Percentiles rank a stretch among this genome's conserved stretches.
These are phyloP conservation scores for Neopestalotiopsis sp. DNA, from an alignment of 2,329 filamentous ascomycete genomes.

Conservation along the genomic window DNA sequence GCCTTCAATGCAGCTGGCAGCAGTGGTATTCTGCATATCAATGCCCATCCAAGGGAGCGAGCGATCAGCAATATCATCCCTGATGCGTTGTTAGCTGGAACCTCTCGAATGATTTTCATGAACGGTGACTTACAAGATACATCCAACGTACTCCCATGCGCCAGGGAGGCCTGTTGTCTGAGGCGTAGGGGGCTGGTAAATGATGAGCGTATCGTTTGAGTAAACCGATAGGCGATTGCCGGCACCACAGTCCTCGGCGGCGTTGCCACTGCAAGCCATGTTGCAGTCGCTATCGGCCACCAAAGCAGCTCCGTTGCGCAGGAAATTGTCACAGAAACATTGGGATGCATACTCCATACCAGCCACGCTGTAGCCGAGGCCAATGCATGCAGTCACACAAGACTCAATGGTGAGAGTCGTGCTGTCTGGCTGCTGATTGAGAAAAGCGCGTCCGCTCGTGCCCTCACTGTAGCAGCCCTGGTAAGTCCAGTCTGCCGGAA, in stretches of 20 bases:
- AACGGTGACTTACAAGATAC: conserved; percentile 23
- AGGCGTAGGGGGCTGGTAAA: conserved; percentile 24
- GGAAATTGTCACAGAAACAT: conserved; percentile 34
- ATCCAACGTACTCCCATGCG: conserved; percentile 28
- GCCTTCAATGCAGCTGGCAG: conserved; percentile 43
- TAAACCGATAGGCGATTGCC: conserved; percentile 29
- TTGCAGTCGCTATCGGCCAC: conserved; percentile 27
- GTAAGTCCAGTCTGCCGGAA: conserved; percentile 27
- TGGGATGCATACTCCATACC: conserved; percentile 40
- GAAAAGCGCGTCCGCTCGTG: conserved; percentile 23
- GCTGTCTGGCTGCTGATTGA: conserved; percentile 27
- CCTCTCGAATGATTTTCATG: not conserved
- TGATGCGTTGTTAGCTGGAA: conserved; percentile 1
- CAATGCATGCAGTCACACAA: conserved; percentile 28
- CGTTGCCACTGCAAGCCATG: conserved; percentile 30
- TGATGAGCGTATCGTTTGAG: conserved; percentile 25
- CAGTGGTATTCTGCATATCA: conserved; percentile 44
- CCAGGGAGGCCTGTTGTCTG: conserved; percentile 22
- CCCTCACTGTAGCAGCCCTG: conserved; percentile 29
- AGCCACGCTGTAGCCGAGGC: conserved; percentile 32
- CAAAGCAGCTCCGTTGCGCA: conserved; percentile 27
- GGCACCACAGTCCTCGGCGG: conserved; percentile 29
- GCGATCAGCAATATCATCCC: conserved; percentile 29
- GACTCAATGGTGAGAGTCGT: conserved; percentile 26
- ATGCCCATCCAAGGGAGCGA: conserved; percentile 43